Conservation (phyloP, 1,139 yeast species). For the Geotrichum macrosporum region DNA sequence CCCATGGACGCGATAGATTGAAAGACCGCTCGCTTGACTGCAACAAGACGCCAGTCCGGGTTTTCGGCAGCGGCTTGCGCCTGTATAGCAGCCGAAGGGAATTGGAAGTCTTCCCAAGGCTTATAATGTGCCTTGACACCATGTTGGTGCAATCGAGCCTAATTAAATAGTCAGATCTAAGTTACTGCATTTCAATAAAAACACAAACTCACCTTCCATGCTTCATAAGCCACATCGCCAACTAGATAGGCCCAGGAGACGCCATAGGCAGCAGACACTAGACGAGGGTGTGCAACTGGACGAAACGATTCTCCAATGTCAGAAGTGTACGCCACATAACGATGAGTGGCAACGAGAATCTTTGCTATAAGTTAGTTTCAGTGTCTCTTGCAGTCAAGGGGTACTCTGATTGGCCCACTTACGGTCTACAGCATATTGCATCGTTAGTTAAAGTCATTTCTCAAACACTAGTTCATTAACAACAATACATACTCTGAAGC, state of each 20-base stretch:
- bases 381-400: neutral
- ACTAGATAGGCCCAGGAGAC: slow-evolving; percentile 72
- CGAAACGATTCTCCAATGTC: slow-evolving; percentile 89
- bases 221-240: slow-evolving; percentile 73
- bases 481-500: slow-evolving; percentile 46
- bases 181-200: neutral
- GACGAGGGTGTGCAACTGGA: slow-evolving; percentile 69
- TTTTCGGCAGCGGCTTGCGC: slow-evolving; percentile 41
- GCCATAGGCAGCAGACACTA: slow-evolving; percentile 65
- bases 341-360: slow-evolving; percentile 66
- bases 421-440: slow-evolving; percentile 21
- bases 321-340: slow-evolving; percentile 83
- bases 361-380: slow-evolving; percentile 8
- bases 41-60: slow-evolving; percentile 62
- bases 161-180: neutral
- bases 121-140: slow-evolving; percentile 63
- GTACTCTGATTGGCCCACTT: slow-evolving; percentile 17
- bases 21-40: slow-evolving; percentile 67
- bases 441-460: neutral
- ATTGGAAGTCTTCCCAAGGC: slow-evolving; percentile 61
- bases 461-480: neutral
- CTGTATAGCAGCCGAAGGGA: slow-evolving; percentile 31
- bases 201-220: slow-evolving; percentile 50
- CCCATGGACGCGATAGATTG: slow-evolving; percentile 85
- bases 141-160: slow-evolving; percentile 58